These are phyloP conservation scores for Saururus chinensis DNA, from an alignment of 164 flowering plant genomes.

Conservation along the genomic window DNA sequence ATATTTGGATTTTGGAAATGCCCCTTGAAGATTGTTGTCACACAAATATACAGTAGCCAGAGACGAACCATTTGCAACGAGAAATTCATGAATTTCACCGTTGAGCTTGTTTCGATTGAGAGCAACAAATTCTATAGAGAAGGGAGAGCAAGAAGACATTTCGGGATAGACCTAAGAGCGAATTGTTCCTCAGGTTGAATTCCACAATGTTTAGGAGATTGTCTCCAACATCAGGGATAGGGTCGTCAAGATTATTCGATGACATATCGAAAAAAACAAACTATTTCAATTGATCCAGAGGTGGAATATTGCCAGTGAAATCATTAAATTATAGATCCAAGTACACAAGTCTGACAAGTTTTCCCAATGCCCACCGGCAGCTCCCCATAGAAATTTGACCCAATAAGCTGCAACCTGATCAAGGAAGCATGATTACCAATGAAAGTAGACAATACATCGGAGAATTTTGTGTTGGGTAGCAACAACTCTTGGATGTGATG, in stretches of 20 bases:
- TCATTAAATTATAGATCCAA: conserved; percentile 27
- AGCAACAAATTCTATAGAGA: conserved; percentile 20
- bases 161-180: conserved; percentile 31
- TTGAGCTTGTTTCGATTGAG: no score
- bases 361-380: conserved; percentile 22
- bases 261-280: conserved; percentile 36
- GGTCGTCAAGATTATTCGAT: conserved; percentile 23
- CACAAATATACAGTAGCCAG: no score
- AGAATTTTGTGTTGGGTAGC: no score
- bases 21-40: no score
- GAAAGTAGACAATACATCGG: no score
- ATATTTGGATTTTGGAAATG: no score
- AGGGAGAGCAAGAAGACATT: conserved; percentile 28
- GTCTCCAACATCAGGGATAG: conserved; percentile 26
- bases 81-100: no score
- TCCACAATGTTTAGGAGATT: conserved; percentile 13
- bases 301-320: conserved; percentile 8
- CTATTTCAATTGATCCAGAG: conserved; percentile 16
- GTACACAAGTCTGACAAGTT: conserved; percentile 18
- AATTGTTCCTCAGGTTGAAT: conserved; percentile 24
- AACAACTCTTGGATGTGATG: no score
- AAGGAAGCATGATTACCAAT: no score
- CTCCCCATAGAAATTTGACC: no score
- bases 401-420: no score
- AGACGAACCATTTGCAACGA: no score